Base-by-base conservation (phyloP, 768 basidiomycete species). In the Russula olivacea region DNA sequence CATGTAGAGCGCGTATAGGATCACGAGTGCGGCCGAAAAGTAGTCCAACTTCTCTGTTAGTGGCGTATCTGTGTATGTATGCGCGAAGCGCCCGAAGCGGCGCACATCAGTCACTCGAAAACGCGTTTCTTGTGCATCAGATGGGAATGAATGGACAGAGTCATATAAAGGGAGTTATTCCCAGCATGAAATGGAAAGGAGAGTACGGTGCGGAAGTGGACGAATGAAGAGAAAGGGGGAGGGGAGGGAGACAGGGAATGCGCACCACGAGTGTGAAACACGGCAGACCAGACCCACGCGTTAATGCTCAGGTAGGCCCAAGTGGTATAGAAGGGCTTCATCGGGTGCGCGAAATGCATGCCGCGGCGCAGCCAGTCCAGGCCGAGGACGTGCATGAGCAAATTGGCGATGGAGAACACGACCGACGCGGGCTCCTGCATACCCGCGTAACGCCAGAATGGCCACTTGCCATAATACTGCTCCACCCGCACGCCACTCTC, bases 391-490 rank as follows among this genome's bases (percentile, higher is more conserved):
- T 99, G 94, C 47, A 80, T 82, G 77, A 79, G 84, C 47, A 96
- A 77, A 73, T 99, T 98, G 62, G 86, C 75, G n/a, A 97, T 69
- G 15, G 91, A 94, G 76, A 98, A 97, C 40, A 83, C 74, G 61
- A 97, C 94, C 2, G 91, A 91, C 9, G 94, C 88, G 7, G 96
- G 95, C 74, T 99, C 96, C 71, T 98, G 96, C 74, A 93, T 88
- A 34, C 94, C 92, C n/a, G 78, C 76, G 23, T 89, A 76, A 34
- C 95, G 81, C 83, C 86, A 89, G 73, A 99, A 98, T 0, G 95
- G 92, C 96, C 96, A 98, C 77, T 98, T 98, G 17, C 96, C 97
- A 69, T 93, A 83, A 73, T 90, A 95, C 68, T 97, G 94, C 49
- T 89, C 82, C 1, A 90, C 74, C 2, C 61, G 67, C 45, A 69